These are phyloP conservation scores for Teunomyces atbi DNA, from an alignment of 805 yeast genomes.

Conservation along the genomic window DNA sequence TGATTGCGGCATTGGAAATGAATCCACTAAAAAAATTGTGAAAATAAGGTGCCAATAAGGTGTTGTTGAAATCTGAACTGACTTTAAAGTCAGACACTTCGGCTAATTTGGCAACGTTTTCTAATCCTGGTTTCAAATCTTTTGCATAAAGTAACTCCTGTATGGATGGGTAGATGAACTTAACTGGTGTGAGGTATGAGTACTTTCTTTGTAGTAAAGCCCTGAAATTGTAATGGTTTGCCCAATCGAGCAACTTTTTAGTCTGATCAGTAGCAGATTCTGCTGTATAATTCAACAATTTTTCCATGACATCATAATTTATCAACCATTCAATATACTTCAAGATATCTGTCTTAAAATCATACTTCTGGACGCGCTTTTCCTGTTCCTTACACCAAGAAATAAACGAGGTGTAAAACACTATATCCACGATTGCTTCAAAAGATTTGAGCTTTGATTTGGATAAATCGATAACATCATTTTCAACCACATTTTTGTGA, in stretches of 20 bases:
- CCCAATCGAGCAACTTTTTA: constrained; percentile 36
- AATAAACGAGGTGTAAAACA: constrained; percentile 58
- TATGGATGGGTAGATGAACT: constrained; percentile 50
- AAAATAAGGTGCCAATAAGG: constrained; percentile 39
- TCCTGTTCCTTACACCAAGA: constrained; percentile 62
- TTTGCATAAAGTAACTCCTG: constrained; percentile 27
- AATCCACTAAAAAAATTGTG: constrained; percentile 54
- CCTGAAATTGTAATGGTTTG: constrained; percentile 62
- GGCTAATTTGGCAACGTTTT: constrained; percentile 33
- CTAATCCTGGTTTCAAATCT: constrained; percentile 22
- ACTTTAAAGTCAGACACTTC: constrained; percentile 18
- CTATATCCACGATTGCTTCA: constrained; percentile 45
- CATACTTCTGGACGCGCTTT: constrained; percentile 42
- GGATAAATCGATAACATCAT: constrained; percentile 30
- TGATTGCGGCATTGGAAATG: constrained; percentile 62
- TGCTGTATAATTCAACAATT: constrained; percentile 57
- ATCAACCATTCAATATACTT: constrained; percentile 58
- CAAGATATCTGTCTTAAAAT: constrained; percentile 56
- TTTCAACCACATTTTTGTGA: constrained; percentile 16
- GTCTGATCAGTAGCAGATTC: constrained; percentile 47
- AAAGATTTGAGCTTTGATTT: constrained; percentile 30
- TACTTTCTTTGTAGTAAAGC: constrained; percentile 63
- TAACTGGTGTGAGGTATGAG: constrained; percentile 54
- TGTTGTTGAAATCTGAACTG: constrained; percentile 23
- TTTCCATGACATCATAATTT: constrained; percentile 69